Evolutionary conservation across 2,329 filamentous ascomycete species (phyloP), one percentile per base, ranked within the genome.

Genomic region (Blastomyces gilchristii): DNA sequence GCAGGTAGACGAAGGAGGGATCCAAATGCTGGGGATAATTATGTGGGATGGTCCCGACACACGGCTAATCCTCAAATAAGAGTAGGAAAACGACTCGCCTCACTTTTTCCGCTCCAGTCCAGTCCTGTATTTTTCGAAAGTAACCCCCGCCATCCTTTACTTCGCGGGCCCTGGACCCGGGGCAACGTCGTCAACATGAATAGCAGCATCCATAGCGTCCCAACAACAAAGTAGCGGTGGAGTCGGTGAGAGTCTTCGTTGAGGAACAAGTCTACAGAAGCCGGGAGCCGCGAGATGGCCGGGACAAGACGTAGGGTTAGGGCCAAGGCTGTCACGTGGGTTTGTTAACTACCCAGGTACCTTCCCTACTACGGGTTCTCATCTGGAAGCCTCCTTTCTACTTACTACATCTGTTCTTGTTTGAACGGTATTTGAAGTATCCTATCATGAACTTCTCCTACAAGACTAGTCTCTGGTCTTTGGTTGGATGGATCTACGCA

Each of bases 61-160:
- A 57, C 25, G 8, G 11, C 25, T 8, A 28, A 58, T 58, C 54
- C 54, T 58, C 54, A 58, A 58, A 58, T 58, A 41, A 22, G 54
- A 58, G 12, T n/a, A 16, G 34, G 54, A 58, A 43, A 28, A 41
- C 9, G 54, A 22, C 18, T 58, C 54, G 54, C 54, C 54, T 58
- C 54, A 58, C 54, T 58, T 43, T 58, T 43, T 25, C 8, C n/a
- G 3, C 9, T 31, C 16, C 22, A 22, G n/a, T 57, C 37, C 22
- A 28, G 34, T 39, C 34, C n/a, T 58, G 54, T 25, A 58, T 43
- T 58, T 43, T 58, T 58, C n/a, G 11, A 25, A 58, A 41, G 22
- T 25, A 43, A 43, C 54, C 37, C n/a, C 6, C 54, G 3, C 54
- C n/a, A 39, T 56, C 53, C n/a, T n/a, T 39, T 58, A 22, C 37